Evolutionary conservation across 352 stramenopile genomes (phyloP).

Genomic region (Saprolegnia diclina): DNA sequence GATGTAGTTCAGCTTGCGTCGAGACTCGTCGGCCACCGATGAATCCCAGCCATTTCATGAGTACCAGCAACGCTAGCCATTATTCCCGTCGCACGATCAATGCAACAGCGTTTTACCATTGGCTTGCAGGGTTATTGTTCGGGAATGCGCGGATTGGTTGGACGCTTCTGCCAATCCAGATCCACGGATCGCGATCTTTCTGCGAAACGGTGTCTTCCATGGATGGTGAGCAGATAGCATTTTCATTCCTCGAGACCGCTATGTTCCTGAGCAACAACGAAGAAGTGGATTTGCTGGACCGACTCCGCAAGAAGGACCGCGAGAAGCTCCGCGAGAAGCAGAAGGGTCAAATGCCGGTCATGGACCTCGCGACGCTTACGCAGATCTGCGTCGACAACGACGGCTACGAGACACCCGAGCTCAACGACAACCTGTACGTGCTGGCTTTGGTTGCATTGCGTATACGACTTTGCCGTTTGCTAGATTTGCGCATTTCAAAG

Average conservation of each 20-base stretch:
- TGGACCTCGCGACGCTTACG: slow-evolving; percentile 81
- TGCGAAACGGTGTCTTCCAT: not conserved
- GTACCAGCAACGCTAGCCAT: no score
- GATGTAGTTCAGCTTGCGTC: no score
- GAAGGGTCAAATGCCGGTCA: slow-evolving; percentile 73
- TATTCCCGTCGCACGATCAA: no score
- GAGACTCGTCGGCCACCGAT: no score
- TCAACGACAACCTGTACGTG: slow-evolving; percentile 92
- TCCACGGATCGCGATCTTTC: not conserved
- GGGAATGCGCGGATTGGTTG: no score
- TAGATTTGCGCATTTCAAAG: slow-evolving; percentile 88
- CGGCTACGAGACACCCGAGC: slow-evolving; percentile 91
- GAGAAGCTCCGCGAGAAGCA: slow-evolving; percentile 56
- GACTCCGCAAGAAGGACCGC: slow-evolving; percentile 61
- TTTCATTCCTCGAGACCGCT: not conserved
- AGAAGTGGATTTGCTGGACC: slow-evolving; percentile 43
- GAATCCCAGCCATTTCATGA: no score
- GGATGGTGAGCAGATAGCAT: not conserved
- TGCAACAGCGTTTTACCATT: no score
- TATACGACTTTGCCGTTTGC: not conserved
- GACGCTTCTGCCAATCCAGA: no score
- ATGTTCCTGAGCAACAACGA: slow-evolving; percentile 30
- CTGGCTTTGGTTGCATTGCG: not conserved
- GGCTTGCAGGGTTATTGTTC: no score
- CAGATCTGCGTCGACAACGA: slow-evolving; percentile 86